Base-by-base conservation (phyloP, 305 asterid species). In the Plantago rigida region DNA sequence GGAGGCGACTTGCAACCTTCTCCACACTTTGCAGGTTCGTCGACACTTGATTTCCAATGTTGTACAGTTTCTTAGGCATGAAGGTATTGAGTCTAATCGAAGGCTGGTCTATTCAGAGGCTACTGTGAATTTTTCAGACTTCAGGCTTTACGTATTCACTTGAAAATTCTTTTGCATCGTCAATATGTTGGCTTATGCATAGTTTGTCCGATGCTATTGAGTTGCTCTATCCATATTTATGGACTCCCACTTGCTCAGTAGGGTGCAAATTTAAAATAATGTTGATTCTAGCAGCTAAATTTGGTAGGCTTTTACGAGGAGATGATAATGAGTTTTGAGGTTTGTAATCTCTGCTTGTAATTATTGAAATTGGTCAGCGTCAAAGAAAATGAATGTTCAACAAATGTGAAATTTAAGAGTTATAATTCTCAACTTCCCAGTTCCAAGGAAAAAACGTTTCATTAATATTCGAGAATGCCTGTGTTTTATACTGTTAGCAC, bases 1-100 rank as follows among this genome's bases (percentile, higher is more conserved):
- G 3, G 99, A 93, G 87, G 97, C 97, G 39, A 89, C 97, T 22
- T 87, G 96, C 69, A 93, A 93, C 77, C 99, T 93, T 74, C 99
- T 93, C 56, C 99, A 93, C 77, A 87, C 97, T 28, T 75, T 93
- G 72, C 99, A 93, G 97, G 99, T 81, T 63, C 19, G 46, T 53
- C 9, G 60, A 22, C 51, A 48, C 36, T 29, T 63, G 50, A 14
- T 63, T 42, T 58, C 49, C 9, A 2, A 5, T 64, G 50, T 24
- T 19, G 45, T 22, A 26, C 9, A 24, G 26, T 64, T 52, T 58
- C 46, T 51, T 47, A 59, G 45, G 29, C 15, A 71, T 36, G 41
- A 50, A 47, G 55, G 53, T 31, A 31, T 31, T 4, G 7, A 31
- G 26, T n/a, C 50, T 59, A 46, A 59, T 48, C 59, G 48, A 24